A percentile compares a stretch with the other conserved stretches of the same genome.
These are phyloP conservation scores for Citrullus mucosospermus DNA, from an alignment of 306 rosid genomes.

Conservation along the genomic window DNA sequence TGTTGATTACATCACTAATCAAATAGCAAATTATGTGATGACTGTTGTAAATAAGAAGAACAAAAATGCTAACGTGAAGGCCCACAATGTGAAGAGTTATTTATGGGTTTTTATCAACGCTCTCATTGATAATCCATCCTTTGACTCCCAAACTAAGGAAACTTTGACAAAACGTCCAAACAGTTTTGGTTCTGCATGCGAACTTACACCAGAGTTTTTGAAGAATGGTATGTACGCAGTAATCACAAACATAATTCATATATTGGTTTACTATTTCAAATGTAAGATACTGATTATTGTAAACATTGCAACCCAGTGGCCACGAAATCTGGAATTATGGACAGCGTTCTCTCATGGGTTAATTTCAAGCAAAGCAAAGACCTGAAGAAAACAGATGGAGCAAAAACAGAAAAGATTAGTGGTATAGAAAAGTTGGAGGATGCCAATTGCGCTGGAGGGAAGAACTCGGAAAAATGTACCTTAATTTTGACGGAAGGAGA, in stretches of 20 bases:
- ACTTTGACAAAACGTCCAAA: constrained; percentile 66
- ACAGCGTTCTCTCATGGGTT: constrained; percentile 87
- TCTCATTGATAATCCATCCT: constrained; percentile 91
- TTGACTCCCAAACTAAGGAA: constrained; percentile 96
- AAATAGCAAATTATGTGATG: constrained; percentile 69
- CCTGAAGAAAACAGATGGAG: constrained; percentile 83
- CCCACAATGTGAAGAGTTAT: constrained; percentile 82
- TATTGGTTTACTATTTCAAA: neutral
- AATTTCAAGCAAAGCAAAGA: constrained; percentile 80
- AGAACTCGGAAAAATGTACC: constrained; percentile 74
- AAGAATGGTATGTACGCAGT: constrained; percentile 48
- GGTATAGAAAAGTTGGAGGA: constrained; percentile 83
- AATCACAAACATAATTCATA: neutral
- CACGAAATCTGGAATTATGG: constrained; percentile 80
- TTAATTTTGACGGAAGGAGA: constrained; percentile 96
- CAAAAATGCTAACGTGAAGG: constrained; percentile 83
- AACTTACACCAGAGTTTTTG: constrained; percentile 59
- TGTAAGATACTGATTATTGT: neutral
- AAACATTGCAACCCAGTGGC: constrained; percentile 28
- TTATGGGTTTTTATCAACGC: constrained; percentile 93
- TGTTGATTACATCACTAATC: constrained; percentile 71
- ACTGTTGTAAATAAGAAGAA: constrained; percentile 75
- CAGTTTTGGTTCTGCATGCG: constrained; percentile 86
- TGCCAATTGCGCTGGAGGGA: constrained; percentile 92
- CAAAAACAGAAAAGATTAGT: constrained; percentile 73